A percentile compares a stretch with the other conserved stretches of the same genome.
These are phyloP conservation scores for Russula dissimulans DNA, from an alignment of 768 basidiomycete genomes.

Conservation along the genomic window DNA sequence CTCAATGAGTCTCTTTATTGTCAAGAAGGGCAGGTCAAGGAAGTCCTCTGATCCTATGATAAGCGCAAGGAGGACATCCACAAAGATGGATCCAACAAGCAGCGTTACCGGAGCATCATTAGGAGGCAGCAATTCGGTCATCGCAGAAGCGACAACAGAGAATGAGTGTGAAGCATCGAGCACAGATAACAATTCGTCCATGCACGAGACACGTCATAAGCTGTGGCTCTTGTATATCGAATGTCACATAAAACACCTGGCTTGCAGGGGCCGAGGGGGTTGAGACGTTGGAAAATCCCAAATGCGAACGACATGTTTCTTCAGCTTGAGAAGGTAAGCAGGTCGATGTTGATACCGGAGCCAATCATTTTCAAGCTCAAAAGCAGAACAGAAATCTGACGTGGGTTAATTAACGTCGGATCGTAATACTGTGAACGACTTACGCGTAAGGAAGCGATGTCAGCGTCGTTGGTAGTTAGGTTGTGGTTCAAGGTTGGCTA, in stretches of 20 bases:
- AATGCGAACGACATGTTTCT: conserved; percentile 38
- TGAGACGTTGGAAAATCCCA: conserved; percentile 49
- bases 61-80: conserved; percentile 49
- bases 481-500: conserved; percentile 29
- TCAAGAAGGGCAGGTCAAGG: conserved; percentile 41
- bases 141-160: conserved; percentile 40
- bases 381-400: conserved; percentile 45
- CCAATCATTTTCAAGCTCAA: conserved; percentile 60
- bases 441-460: conserved; percentile 41
- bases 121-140: conserved; percentile 29
- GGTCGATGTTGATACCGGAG: conserved; percentile 48
- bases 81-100: conserved; percentile 54
- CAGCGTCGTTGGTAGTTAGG: conserved; percentile 32
- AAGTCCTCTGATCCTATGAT: conserved; percentile 41
- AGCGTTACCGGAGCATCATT: conserved; percentile 36
- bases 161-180: conserved; percentile 50
- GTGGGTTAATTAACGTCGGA: neutral
- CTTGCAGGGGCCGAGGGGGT: conserved; percentile 38
- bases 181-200: conserved; percentile 47
- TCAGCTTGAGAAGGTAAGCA: conserved; percentile 51
- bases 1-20: conserved; percentile 54
- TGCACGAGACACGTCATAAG: conserved; percentile 42
- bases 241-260: conserved; percentile 44
- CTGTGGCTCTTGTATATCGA: conserved; percentile 39
- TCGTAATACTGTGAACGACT: neutral